Percentiles rank a stretch among this genome's conserved stretches.
Evolutionary conservation across 495 filamentous ascomycete species (phyloP).

Genomic region (Hypoxylon trugodes): DNA sequence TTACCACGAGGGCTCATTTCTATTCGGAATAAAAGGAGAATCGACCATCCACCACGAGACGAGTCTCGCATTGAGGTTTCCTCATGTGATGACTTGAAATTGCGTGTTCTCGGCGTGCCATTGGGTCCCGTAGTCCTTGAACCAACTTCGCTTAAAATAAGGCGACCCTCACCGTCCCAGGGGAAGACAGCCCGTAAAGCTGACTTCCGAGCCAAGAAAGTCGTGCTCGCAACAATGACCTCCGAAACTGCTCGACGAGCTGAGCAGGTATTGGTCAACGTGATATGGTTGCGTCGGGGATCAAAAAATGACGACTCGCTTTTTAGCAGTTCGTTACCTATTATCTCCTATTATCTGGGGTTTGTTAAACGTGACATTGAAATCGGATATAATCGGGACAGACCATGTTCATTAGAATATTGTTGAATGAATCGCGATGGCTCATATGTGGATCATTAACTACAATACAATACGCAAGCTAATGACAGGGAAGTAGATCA

Average conservation of each 20-base stretch:
- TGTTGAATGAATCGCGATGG: constrained; percentile 15
- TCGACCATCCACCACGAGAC: constrained; percentile 37
- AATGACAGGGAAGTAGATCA: constrained; percentile 16
- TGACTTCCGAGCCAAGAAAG: constrained; percentile 17
- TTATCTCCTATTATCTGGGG: too few species aligned
- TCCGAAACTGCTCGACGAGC: constrained; percentile 21
- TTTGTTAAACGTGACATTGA: constrained; percentile 7
- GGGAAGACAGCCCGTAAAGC: not conserved
- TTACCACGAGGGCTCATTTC: constrained; percentile 31
- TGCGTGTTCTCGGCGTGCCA: constrained; percentile 28
- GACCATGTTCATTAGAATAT: constrained; percentile 7
- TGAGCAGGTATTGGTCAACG: constrained; percentile 17
- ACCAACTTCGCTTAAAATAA: constrained; percentile 38
- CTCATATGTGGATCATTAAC: constrained; percentile 28
- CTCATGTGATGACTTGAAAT: constrained; percentile 38
- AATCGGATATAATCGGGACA: constrained; percentile 31
- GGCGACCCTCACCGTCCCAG: constrained; percentile 10
- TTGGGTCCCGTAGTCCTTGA: constrained; percentile 19
- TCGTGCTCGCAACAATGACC: constrained; percentile 25
- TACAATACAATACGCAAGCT: constrained; percentile 15
- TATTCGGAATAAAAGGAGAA: constrained; percentile 38
- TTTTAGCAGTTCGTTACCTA: constrained; percentile 1
- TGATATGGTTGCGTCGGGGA: constrained; percentile 24
- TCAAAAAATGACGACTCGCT: constrained; percentile 29
- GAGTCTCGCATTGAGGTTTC: constrained; percentile 38